These are phyloP conservation scores for Starmerella ratchasimensis DNA, from an alignment of 805 yeast genomes.

Conservation along the genomic window DNA sequence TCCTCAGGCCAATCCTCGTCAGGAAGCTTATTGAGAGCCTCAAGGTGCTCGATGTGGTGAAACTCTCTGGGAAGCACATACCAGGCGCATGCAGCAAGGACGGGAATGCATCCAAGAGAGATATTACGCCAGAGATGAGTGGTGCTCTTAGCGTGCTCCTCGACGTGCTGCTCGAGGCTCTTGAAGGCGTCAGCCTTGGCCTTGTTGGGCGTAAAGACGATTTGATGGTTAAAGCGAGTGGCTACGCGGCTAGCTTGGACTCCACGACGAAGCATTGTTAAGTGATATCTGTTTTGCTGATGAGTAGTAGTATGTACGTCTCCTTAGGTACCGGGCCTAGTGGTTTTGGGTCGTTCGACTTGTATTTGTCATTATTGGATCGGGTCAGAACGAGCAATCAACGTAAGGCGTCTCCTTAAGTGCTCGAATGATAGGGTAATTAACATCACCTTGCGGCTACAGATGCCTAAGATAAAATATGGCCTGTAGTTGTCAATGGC, in stretches of 20 bases:
- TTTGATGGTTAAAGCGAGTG: slow-evolving; percentile 21
- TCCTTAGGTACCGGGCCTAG: neutral
- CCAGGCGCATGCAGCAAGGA: slow-evolving; percentile 57
- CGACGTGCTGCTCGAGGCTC: slow-evolving; percentile 46
- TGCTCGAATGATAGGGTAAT: no score
- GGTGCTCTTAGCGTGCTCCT: slow-evolving; percentile 68
- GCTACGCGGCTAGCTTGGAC: slow-evolving; percentile 11
- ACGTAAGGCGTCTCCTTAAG: no score
- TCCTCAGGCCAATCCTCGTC: slow-evolving; percentile 90
- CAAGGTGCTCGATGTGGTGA: slow-evolving; percentile 77
- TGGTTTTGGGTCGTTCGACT: no score
- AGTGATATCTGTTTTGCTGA: neutral
- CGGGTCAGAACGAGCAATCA: neutral
- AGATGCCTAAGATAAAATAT: no score
- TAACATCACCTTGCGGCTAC: no score
- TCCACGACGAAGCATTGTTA: slow-evolving; percentile 17
- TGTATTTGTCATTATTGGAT: neutral
- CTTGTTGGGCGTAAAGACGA: slow-evolving; percentile 28
- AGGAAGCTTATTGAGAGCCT: slow-evolving; percentile 40
- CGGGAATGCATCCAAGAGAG: slow-evolving; percentile 73
- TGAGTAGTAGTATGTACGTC: no score
- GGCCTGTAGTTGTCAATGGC: no score
- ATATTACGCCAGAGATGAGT: slow-evolving; percentile 75
- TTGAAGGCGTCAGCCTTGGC: slow-evolving; percentile 61
- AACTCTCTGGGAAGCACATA: slow-evolving; percentile 72